phyloP scores from a whole-genome alignment of 306 rosid genomes.

The Trifolium dubium region DNA sequence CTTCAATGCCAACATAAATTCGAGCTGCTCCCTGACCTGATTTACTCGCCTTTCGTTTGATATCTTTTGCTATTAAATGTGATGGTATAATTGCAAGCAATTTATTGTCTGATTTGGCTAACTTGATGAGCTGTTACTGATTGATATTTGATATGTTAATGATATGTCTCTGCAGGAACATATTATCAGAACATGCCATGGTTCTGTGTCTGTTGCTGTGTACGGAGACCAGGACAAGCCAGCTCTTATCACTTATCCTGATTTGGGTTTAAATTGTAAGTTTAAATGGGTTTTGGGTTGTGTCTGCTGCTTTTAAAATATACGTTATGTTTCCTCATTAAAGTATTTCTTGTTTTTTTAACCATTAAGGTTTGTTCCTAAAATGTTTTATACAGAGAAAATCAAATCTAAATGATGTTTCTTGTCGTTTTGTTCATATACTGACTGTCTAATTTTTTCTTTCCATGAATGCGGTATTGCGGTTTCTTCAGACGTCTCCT shows the following conservation, averaged over 20 bases:
- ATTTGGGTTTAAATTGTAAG: constrained; percentile 93
- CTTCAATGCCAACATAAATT: constrained; percentile 1
- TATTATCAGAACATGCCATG: constrained; percentile 69
- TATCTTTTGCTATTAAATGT: background rate
- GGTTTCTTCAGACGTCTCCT: constrained; percentile 80
- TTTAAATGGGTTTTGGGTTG: constrained; percentile 20
- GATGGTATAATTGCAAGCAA: constrained; percentile 2
- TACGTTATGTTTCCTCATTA: constrained; percentile 4
- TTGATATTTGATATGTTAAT: constrained; percentile 31
- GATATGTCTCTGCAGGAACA: constrained; percentile 71
- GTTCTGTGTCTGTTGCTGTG: constrained; percentile 77
- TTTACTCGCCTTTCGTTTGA: background rate
- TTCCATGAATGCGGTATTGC: constrained; percentile 33
- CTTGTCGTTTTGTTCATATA: background rate
- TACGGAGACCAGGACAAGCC: constrained; percentile 95
- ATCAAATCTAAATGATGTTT: constrained; percentile 15
- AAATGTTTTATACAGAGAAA: constrained; percentile 19
- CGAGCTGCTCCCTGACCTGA: background rate
- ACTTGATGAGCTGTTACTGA: constrained; percentile 30
- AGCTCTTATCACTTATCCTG: constrained; percentile 93
- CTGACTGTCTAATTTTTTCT: constrained; percentile 46
- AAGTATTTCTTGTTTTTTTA: background rate
- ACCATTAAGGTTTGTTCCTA: constrained; percentile 4
- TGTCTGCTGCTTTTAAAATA: constrained; percentile 19
- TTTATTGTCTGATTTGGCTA: constrained; percentile 22